Evolutionary conservation across 1,284 basidiomycete species (phyloP).

Genomic region (Omphalotus olearius): DNA sequence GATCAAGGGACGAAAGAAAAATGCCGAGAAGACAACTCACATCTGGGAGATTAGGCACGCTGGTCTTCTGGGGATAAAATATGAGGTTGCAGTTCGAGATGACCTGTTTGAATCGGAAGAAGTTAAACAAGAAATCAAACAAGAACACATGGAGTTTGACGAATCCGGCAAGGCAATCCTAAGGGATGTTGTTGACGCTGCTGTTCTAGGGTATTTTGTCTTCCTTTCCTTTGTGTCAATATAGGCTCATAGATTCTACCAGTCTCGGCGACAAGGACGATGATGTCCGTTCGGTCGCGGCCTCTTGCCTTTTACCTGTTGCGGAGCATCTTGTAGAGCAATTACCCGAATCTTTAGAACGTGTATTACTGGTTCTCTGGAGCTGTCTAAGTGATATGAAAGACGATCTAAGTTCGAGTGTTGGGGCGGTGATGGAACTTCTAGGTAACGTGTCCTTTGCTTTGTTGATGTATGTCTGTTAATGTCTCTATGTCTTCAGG

Average conservation of each 20-base stretch:
- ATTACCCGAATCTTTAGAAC: conserved; percentile 69
- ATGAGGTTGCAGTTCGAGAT: conserved; percentile 90
- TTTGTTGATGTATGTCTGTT: neutral
- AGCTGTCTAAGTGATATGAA: conserved; percentile 89
- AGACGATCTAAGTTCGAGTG: conserved; percentile 96
- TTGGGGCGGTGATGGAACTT: conserved; percentile 96
- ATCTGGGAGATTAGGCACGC: conserved; percentile 98
- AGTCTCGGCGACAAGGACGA: conserved; percentile 92
- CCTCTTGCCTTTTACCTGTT: conserved; percentile 87
- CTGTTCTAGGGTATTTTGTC: conserved; percentile 73
- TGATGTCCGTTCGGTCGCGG: conserved; percentile 95
- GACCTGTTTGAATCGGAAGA: conserved; percentile 64
- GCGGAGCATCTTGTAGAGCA: conserved; percentile 76
- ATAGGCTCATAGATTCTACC: conserved; percentile 10
- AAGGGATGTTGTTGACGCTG: conserved; percentile 80
- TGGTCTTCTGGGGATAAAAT: conserved; percentile 94
- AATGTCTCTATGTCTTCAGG: conserved; percentile 38
- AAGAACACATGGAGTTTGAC: conserved; percentile 30
- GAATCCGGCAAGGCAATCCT: conserved; percentile 51
- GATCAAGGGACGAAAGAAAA: conserved; percentile 31
- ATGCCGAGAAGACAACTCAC: conserved; percentile 44
- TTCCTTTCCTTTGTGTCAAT: neutral
- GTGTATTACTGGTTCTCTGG: conserved; percentile 87
- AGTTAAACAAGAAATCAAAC: conserved; percentile 31
- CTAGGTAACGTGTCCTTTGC: conserved; percentile 50